Conservation (phyloP, 176 grass and related monocot species). For the Raddia distichophylla region DNA sequence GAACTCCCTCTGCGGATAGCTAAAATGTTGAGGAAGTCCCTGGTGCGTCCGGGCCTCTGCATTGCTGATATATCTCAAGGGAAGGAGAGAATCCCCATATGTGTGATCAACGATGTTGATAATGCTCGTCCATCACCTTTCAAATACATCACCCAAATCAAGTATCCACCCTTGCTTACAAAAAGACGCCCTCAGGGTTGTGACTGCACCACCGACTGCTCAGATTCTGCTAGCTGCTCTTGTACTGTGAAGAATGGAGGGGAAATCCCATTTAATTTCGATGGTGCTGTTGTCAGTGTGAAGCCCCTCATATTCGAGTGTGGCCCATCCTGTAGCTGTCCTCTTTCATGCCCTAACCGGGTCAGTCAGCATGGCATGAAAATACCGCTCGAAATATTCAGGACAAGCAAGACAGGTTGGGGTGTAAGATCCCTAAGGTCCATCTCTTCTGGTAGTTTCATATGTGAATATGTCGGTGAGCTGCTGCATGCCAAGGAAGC, state of each 20-base stretch:
- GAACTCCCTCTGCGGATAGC: constrained; percentile 62
- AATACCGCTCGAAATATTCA: constrained; percentile 76
- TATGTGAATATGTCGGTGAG: constrained; percentile 81
- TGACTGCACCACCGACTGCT: constrained; percentile 57
- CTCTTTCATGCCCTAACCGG: constrained; percentile 65
- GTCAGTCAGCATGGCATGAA: constrained; percentile 72
- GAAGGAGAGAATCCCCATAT: constrained; percentile 59
- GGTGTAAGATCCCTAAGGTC: constrained; percentile 78
- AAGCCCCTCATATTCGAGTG: constrained; percentile 74
- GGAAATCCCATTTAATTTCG: constrained; percentile 69
- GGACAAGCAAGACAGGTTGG: constrained; percentile 64
- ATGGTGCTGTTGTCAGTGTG: constrained; percentile 62
- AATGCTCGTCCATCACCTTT: constrained; percentile 48
- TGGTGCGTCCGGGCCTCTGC: constrained; percentile 45
- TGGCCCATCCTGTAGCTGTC: constrained; percentile 71
- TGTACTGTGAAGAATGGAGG: constrained; percentile 74
- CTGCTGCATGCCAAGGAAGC: constrained; percentile 56
- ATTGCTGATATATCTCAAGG: constrained; percentile 64
- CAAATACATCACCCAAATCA: constrained; percentile 59
- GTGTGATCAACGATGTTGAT: constrained; percentile 68
- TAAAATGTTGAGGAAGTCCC: constrained; percentile 44
- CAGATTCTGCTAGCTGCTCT: constrained; percentile 50
- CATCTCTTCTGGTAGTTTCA: constrained; percentile 74
- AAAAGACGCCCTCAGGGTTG: constrained; percentile 58
- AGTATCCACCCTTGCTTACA: constrained; percentile 36